phyloP scores from a whole-genome alignment of 495 filamentous ascomycete genomes.

The Daldinia caldariorum region DNA sequence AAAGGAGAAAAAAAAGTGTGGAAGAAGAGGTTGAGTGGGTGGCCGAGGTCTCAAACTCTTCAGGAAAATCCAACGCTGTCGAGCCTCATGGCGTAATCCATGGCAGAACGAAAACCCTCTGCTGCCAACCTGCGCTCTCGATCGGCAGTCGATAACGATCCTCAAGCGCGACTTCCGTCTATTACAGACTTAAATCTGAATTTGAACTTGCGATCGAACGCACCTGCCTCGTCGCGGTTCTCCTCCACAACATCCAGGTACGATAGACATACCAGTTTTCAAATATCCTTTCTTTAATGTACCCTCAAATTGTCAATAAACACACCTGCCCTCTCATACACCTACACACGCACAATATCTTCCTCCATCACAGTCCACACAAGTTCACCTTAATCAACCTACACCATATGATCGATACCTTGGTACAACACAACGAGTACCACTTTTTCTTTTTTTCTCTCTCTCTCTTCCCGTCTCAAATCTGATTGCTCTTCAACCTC shows the following conservation, averaged over 20 bases:
- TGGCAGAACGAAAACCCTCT: slow-evolving; percentile 63
- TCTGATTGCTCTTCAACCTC: slow-evolving; percentile 34
- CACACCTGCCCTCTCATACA: slow-evolving; percentile 7
- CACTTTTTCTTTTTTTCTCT: slow-evolving; percentile 39
- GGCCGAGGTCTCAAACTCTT: slow-evolving; percentile 29
- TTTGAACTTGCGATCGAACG: slow-evolving; percentile 39
- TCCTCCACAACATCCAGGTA: slow-evolving; percentile 45
- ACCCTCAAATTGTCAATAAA: neutral
- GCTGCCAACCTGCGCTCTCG: slow-evolving; percentile 61
- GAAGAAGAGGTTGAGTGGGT: slow-evolving; percentile 13
- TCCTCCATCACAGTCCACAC: neutral
- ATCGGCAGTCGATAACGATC: slow-evolving; percentile 63
- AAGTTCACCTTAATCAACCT: slow-evolving; percentile 5
- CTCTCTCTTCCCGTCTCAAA: slow-evolving; percentile 27
- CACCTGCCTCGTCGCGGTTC: slow-evolving; percentile 35
- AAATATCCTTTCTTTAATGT: neutral
- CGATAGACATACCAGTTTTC: slow-evolving; percentile 20
- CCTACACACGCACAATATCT: slow-evolving; percentile 8
- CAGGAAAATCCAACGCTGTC: slow-evolving; percentile 36
- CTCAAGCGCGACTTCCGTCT: slow-evolving; percentile 53
- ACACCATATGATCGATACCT: slow-evolving; percentile 29
- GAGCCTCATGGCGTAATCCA: slow-evolving; percentile 66
- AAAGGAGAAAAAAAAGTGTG: neutral
- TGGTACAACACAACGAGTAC: slow-evolving; percentile 35
- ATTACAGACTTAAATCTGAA: slow-evolving; percentile 34